Conservation (phyloP, 2,329 filamentous ascomycete species). For the Aspergillus eucalypticola region DNA sequence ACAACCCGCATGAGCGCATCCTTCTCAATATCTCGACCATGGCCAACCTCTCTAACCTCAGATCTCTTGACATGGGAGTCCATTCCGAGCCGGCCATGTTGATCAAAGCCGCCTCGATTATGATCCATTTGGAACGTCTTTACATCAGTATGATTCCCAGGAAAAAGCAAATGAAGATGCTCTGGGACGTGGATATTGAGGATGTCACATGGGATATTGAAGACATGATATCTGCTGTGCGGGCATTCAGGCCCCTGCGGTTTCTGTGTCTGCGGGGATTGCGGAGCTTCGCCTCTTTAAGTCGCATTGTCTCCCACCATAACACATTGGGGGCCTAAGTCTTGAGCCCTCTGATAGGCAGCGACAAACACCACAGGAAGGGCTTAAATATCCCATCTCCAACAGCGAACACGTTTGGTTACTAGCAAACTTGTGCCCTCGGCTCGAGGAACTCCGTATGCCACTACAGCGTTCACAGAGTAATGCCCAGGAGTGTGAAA, state of each 20-base stretch:
- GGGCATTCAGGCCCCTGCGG: background rate
- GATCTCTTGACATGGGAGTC: background rate
- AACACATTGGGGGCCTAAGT: constrained; percentile 3
- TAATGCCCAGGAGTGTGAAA: background rate
- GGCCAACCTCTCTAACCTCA: background rate
- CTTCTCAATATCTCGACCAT: background rate
- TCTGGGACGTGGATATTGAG: too few species aligned
- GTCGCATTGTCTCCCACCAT: constrained; percentile 5
- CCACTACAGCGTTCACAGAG: constrained; percentile 6
- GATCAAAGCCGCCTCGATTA: background rate
- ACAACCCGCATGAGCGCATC: background rate
- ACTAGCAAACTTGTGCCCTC: background rate
- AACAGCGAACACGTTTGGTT: background rate
- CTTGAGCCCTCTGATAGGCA: background rate
- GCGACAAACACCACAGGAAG: background rate
- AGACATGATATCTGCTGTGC: constrained; percentile 1
- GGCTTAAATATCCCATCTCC: constrained; percentile 1
- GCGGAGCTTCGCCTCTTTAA: background rate
- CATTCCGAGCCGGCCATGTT: background rate
- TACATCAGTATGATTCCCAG: background rate
- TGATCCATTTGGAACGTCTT: background rate
- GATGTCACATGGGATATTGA: background rate
- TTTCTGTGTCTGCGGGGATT: constrained; percentile 4
- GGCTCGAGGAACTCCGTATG: constrained; percentile 6
- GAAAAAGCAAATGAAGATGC: background rate